phyloP scores from a whole-genome alignment of 129 eudicot species.

The Ambrosia trifida region DNA sequence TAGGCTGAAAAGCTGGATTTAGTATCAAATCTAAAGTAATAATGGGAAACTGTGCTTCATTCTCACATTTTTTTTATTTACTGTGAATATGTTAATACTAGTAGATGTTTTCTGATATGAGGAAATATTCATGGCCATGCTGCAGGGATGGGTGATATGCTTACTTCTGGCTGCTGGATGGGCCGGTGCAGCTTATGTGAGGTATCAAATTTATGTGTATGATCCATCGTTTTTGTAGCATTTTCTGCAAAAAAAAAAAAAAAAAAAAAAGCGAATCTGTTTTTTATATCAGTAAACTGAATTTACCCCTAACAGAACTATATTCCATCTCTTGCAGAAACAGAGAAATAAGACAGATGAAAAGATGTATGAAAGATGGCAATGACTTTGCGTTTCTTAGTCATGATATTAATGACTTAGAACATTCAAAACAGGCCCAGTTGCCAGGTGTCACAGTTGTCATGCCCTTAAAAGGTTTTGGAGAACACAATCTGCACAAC shows the following conservation, averaged over 20 bases:
- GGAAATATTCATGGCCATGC: constrained; percentile 26
- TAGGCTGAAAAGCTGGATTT: neutral
- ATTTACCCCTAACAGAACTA: neutral
- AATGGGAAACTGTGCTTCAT: neutral
- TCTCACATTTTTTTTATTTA: no score
- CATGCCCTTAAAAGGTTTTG: constrained; percentile 98
- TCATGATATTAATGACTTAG: constrained; percentile 66
- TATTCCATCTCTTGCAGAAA: constrained; percentile 48
- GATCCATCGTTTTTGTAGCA: constrained; percentile 12
- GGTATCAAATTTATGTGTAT: constrained; percentile 45
- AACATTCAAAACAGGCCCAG: constrained; percentile 76
- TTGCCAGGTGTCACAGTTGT: constrained; percentile 94
- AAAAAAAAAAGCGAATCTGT: no score
- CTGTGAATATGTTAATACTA: no score
- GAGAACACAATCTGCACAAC: constrained; percentile 95
- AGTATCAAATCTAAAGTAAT: neutral
- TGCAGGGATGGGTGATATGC: constrained; percentile 86
- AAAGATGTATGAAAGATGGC: constrained; percentile 52
- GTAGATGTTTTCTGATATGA: neutral
- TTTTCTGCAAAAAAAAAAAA: neutral
- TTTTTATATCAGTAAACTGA: neutral
- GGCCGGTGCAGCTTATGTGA: constrained; percentile 95
- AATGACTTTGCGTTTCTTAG: constrained; percentile 70
- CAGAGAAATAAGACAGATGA: constrained; percentile 71
- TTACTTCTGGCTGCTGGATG: constrained; percentile 86